Evolutionary conservation across 441 rosid species (phyloP).

Genomic region (Pelargonium australe): DNA sequence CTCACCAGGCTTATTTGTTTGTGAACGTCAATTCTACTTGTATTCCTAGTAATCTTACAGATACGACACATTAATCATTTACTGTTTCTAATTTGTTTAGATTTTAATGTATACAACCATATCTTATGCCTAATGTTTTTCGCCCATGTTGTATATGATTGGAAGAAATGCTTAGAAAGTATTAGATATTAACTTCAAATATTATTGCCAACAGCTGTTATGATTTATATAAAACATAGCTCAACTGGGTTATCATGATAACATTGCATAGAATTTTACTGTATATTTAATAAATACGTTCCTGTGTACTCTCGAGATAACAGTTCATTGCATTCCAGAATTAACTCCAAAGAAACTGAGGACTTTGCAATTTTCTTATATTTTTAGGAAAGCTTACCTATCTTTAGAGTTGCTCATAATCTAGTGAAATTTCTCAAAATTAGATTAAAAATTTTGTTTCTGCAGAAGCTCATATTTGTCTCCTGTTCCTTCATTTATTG

Average conservation of each 20-base stretch:
- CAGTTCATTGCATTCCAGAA: background rate
- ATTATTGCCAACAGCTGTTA: background rate
- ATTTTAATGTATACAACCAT: too few relatives aligned
- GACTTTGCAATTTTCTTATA: too few relatives aligned
- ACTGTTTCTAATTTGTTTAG: too few relatives aligned
- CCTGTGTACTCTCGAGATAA: background rate
- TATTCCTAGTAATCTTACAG: too few relatives aligned
- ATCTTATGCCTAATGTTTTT: too few relatives aligned
- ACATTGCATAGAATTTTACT: background rate
- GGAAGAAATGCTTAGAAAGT: too few relatives aligned
- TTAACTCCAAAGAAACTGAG: background rate
- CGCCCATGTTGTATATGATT: too few relatives aligned
- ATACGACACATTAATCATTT: too few relatives aligned
- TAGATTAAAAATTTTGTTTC: background rate
- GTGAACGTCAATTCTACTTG: slow-evolving; percentile 1
- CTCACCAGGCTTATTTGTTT: slow-evolving; percentile 10
- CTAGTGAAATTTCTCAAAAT: background rate
- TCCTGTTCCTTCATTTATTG: background rate
- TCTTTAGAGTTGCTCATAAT: background rate
- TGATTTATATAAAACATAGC: background rate
- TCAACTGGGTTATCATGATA: background rate
- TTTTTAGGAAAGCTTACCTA: background rate
- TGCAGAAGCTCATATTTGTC: background rate
- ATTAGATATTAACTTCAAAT: too few relatives aligned
- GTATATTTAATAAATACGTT: background rate